Base-by-base conservation (phyloP, 345 rosid genomes). In the Anastatica hierochuntica region DNA sequence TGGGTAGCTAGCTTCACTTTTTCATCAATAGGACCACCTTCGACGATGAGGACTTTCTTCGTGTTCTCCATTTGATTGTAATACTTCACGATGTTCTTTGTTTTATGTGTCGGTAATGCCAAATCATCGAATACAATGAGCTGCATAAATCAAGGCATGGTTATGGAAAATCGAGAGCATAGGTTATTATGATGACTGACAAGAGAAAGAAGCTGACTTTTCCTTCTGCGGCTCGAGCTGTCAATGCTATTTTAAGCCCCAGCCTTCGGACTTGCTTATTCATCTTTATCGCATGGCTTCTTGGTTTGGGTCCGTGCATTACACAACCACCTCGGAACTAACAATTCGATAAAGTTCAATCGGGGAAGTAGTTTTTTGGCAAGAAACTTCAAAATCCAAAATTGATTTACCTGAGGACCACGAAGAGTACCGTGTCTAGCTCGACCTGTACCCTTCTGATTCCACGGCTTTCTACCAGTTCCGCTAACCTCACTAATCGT, bases 161-260 rank as follows among this genome's bases (percentile, higher is more conserved):
- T n/a, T n/a, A n/a, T n/a, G n/a, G n/a, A n/a, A n/a, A n/a, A n/a
- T 7, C 7, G 18, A n/a, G 52, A 56, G 42, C 21, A 14, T 13
- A n/a, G 14, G 11, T 48, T 14, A n/a, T n/a, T n/a, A 26, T 19
- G 38, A 29, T 0, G n/a, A 11, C 1, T 27, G 15, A 51, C 43
- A 36, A 53, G 71, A 47, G 37, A 44, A 24, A 63, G 57, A 71
- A 48, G 50, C 74, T 64, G 64, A 71, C 96, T 84, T 87, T 92
- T 65, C 96, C 90, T 81, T 92, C 98, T 21, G 83, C 98, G 1
- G 96, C 94, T 56, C 96, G 78, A 62, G 95, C 95, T 41, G 98
- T 44, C 54, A 92, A 56, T 39, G 96, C 95, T 76, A 92, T 78
- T 81, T 84, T 92, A 75, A 88, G 57, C 35, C 98, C 98, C 34